Base-by-base conservation (phyloP, 768 basidiomycete genomes). In the Dentipellis sp. region DNA sequence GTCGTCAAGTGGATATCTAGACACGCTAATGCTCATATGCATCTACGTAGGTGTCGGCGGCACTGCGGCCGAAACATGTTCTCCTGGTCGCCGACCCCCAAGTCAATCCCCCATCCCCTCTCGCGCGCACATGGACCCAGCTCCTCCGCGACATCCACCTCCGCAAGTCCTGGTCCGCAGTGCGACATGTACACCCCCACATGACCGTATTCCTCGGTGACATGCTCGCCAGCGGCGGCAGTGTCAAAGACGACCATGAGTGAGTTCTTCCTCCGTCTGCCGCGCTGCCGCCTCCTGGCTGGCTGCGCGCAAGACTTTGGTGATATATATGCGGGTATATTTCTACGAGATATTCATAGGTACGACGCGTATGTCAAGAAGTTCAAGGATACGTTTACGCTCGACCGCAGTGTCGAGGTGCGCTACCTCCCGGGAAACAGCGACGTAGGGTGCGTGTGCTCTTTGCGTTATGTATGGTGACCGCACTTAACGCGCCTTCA, bases 401-500 rank as follows among this genome's bases (percentile, higher is more conserved):
- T 77, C 12, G 61, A 72, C 14, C 59, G 67, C 6, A 59, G 62
- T 14, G 73, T 79, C 6, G 82, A 84, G 0, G 72, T 75, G 57
- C 84, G 83, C 67, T 86, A 82, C 65, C 77, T 94, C 21, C 86
- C 92, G 3, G 94, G 94, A 7, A 97, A 97, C 66, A 91, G 92
- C 65, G 94, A 97, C 65, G 75, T 87, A 38, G 88, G 88, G 82
- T 88, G 66, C 56, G 78, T 64, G 19, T 14, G 16, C 42, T n/a
- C 38, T 53, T 10, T 45, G 53, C 38, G 21, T 29, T 6, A 29
- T 29, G 6, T 29, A 29, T 29, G 29, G 29, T 6, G 29, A 29
- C 29, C 29, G 29, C 29, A 29, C 29, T 29, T 29, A 29, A 29
- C 29, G 29, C 29, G 29, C 29, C 29, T 29, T 29, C 29, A 29